Evolutionary conservation across 2,329 filamentous ascomycete genomes (phyloP).

Genomic region (Rutstroemia sp.): DNA sequence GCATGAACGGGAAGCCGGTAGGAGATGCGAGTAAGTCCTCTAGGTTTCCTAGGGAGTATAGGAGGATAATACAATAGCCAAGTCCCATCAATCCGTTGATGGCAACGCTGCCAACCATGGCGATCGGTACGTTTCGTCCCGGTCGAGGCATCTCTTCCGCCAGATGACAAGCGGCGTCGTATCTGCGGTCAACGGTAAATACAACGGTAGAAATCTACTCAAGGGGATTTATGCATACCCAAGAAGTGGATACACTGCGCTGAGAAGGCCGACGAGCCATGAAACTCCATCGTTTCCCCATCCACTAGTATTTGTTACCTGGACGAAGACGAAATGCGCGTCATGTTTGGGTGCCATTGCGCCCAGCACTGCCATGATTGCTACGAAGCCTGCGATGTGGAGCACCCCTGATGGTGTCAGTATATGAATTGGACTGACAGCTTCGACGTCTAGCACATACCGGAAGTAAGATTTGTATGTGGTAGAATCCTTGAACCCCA

Average conservation of each 20-base stretch:
- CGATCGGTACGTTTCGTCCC: conserved; percentile 33
- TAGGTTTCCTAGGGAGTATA: conserved; percentile 37
- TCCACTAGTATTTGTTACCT: conserved; percentile 38
- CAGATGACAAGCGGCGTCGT: conserved; percentile 39
- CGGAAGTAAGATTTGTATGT: conserved; percentile 30
- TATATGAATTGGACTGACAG: background rate
- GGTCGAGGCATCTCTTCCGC: conserved; percentile 40
- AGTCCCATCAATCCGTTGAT: conserved; percentile 41
- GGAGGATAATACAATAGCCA: conserved; percentile 34
- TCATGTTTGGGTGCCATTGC: conserved; percentile 38
- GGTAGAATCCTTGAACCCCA: conserved; percentile 28
- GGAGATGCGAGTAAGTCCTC: conserved; percentile 33
- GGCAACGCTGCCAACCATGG: conserved; percentile 37
- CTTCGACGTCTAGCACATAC: conserved; percentile 19
- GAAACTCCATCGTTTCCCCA: conserved; percentile 38
- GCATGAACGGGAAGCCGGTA: conserved; percentile 39
- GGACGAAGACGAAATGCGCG: conserved; percentile 36
- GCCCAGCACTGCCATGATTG: conserved; percentile 32
- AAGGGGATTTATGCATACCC: conserved; percentile 17
- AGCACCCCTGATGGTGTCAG: conserved; percentile 10
- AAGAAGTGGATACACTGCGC: conserved; percentile 33
- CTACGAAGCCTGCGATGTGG: conserved; percentile 33
- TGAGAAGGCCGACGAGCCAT: conserved; percentile 40
- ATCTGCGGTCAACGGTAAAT: conserved; percentile 16
- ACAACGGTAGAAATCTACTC: background rate